Evolutionary conservation across 83 land plant species (phyloP), one percentile per base, ranked within the genome.

Genomic region (Thuja plicata): DNA sequence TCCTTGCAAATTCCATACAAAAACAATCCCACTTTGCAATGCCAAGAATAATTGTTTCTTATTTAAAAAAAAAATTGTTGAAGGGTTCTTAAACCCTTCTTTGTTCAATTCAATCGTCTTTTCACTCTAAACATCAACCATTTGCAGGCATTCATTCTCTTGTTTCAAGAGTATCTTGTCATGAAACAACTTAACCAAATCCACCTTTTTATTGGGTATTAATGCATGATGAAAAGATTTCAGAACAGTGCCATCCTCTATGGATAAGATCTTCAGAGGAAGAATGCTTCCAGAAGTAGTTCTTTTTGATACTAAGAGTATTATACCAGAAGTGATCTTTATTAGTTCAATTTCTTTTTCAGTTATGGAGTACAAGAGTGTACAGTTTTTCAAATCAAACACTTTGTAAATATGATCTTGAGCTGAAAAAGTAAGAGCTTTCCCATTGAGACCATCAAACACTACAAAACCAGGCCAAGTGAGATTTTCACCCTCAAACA

Each of bases 381-480:
- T 92, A 87, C 95, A 97, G 87, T 97, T 97, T 87, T 95, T 97
- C 92, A 97, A 88, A 89, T 97, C 99, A 93, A 97, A 97, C 78
- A 96, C 98, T 91, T 95, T 96, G 91, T 96, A 96, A 79, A 94
- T 94, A 52, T 98, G 91, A 88, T 96, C 98, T 82, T 96, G 97
- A 87, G 98, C 99, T 85, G 99, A 96, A 86, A 95, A 95, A 21
- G 96, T 93, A n/a, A n/a, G n/a, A 27, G 94, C 97, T 89, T 97
- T 97, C 38, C 97, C 99, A 92, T 97, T 97, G 48, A 96, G 97
- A 91, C 96, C 99, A 93, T 97, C 99, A 91, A 97, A 97, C 89
- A 94, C 98, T 82, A 96, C 40, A 38, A 38, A 38, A 38, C 40
- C 2, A 38, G 40, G 40, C 40, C 40, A 38, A 38, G 40, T 98